Evolutionary conservation across 2,329 filamentous ascomycete species (phyloP).

Genomic region (Cryphonectria carpinicola): DNA sequence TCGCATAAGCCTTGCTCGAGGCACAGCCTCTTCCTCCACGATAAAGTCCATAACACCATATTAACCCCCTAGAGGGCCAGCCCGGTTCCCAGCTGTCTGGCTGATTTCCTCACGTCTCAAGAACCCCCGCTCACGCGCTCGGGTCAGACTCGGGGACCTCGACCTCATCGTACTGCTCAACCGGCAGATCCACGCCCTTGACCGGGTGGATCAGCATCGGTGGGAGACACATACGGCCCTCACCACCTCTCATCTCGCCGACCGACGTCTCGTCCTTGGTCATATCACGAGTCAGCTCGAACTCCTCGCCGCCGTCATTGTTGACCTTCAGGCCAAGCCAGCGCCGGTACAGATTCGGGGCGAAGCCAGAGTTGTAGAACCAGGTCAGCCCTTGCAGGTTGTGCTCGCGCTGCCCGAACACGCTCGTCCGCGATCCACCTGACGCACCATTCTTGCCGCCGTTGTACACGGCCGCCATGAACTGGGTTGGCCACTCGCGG

Average conservation of each 20-base stretch:
- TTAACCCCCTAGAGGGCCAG: constrained; percentile 30
- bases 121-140: constrained; percentile 38
- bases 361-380: constrained; percentile 89
- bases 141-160: constrained; percentile 56
- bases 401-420: constrained; percentile 85
- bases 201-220: constrained; percentile 89
- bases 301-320: constrained; percentile 77
- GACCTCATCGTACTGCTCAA: constrained; percentile 58
- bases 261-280: constrained; percentile 54
- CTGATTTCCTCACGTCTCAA: not conserved
- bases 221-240: constrained; percentile 88
- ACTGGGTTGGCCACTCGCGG: constrained; percentile 80
- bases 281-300: constrained; percentile 64
- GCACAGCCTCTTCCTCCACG: constrained; percentile 20
- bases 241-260: constrained; percentile 64
- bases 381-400: constrained; percentile 86
- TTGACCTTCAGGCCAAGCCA: constrained; percentile 86
- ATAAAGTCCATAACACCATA: constrained; percentile 34
- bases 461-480: constrained; percentile 81
- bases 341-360: constrained; percentile 77
- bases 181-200: constrained; percentile 72
- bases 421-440: constrained; percentile 71
- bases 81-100: not conserved
- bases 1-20: constrained; percentile 17
- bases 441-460: constrained; percentile 74